These are phyloP conservation scores for Echinosophora koreensis DNA, from an alignment of 306 rosid species.

Conservation along the genomic window DNA sequence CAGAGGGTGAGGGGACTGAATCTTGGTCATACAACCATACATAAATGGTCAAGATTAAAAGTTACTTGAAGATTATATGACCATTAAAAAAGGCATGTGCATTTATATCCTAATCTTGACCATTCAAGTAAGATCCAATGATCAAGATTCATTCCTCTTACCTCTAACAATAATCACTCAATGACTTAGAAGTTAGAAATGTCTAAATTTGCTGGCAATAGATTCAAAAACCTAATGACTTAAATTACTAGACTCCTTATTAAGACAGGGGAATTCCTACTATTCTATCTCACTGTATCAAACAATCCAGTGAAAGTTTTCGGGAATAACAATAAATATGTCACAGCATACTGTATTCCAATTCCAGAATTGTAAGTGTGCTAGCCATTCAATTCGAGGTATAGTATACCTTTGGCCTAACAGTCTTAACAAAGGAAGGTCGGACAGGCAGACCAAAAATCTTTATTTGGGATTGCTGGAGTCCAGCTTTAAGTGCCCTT, in stretches of 20 bases:
- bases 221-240: conserved; percentile 25
- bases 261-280: conserved; percentile 8
- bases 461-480: conserved; percentile 82
- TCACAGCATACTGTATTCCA: conserved; percentile 4
- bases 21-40: too few species aligned
- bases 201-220: neutral
- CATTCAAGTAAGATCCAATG: too few species aligned
- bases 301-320: conserved; percentile 9
- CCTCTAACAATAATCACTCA: too few species aligned
- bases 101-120: too few species aligned
- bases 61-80: too few species aligned
- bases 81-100: too few species aligned
- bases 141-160: too few species aligned
- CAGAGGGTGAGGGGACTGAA: too few species aligned
- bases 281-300: conserved; percentile 8
- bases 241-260: neutral
- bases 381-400: conserved; percentile 12
- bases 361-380: conserved; percentile 12
- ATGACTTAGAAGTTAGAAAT: too few species aligned
- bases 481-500: conserved; percentile 92
- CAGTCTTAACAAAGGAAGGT: conserved; percentile 87
- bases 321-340: conserved; percentile 20
- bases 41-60: too few species aligned
- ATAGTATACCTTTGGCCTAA: conserved; percentile 78
- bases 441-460: conserved; percentile 92